Evolutionary conservation across 2,329 filamentous ascomycete genomes (phyloP), one percentile per base, ranked within the genome.

Genomic region (Exserohilum turcica): DNA sequence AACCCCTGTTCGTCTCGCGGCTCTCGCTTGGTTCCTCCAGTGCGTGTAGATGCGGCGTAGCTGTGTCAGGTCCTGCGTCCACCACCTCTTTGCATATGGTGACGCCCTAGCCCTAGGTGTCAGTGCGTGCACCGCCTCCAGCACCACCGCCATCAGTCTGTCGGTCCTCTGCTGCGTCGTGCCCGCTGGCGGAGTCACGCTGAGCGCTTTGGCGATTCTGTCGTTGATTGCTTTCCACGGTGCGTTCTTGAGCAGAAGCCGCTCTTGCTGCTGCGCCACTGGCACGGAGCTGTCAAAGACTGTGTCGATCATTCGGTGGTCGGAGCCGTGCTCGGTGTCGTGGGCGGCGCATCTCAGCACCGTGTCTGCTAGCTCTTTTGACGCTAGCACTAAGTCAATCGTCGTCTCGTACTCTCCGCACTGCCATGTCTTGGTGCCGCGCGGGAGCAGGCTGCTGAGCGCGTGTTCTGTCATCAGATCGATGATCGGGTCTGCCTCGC

Each of bases 231-330:
- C 53, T 33, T 57, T 48, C 55, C 52, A 60, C 38, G 48, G 54
- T 37, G 57, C 51, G 36, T 57, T 57, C 54, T 57, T 60, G 27
- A 60, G 31, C 27, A 60, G 40, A 35, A 57, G 57, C 37, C 57
- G 38, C 47, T 57, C 54, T 31, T 49, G 38, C 27, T 24, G 36
- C 50, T 54, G 42, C 35, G 39, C 4, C 44, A 32, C n/a, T 19
- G 48, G 47, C 31, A 56, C 36, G n/a, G 45, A 46, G 7, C 54
- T 56, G 29, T 43, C 16, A 27, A 59, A 56, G 56, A 35, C n/a
- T 6, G 53, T 60, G 31, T 43, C n/a, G 28, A 60, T 60, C 12
- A 48, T 49, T 31, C 44, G 39, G 38, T 60, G 51, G 48, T 60
- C 48, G 5, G 52, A 51, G n/a, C 53, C 53, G 36, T 59, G 50